Evolutionary conservation across 2,329 filamentous ascomycete genomes (phyloP), one percentile per base, ranked within the genome.

Genomic region (Apiospora sp.): DNA sequence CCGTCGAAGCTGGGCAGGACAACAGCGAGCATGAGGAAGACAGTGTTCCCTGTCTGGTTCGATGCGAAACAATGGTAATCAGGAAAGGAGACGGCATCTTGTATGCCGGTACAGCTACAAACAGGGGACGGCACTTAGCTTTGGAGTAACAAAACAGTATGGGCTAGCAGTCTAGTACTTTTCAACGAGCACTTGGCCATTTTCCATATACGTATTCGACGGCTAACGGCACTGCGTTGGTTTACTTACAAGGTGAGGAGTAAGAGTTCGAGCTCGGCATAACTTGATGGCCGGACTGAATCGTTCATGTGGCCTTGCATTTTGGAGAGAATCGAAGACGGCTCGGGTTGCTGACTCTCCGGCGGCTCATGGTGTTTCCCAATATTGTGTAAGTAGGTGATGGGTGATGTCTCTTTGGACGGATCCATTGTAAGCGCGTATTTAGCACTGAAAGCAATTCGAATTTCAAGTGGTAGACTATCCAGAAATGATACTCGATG

Each of bases 21-120:
- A 72, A 90, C 82, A 43, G 88, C 88, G 14, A 88, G 77, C 72
- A 85, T 82, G 12, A 91, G 83, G 76, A 92, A 87, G 68, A 92
- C 86, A 2, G 89, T 91, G 81, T 92, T 92, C 73, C 90, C 90
- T 0, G 90, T 92, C 77, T 92, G 89, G 79, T 92, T 92, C 43
- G 89, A 91, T 19, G 88, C 87, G 79, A 92, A 91, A 78, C 88
- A 90, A 80, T 87, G 86, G 79, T 88, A 92, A 77, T 90, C 88
- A 30, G 87, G 87, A 77, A 90, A 91, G 2, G 89, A 86, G 27
- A 88, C 86, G 68, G 89, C 88, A 80, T 91, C 88, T 83, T 88
- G 87, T 46, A 88, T 84, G 34, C 87, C 87, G 46, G 86, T 87
- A 74, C 83, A 87, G 71, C 80, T 81, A 72, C 68, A 48, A 13